A percentile compares a stretch with the other conserved stretches of the same genome.
Evolutionary conservation across 2,329 filamentous ascomycete species (phyloP).

Genomic region (Macrophomina phaseolina): DNA sequence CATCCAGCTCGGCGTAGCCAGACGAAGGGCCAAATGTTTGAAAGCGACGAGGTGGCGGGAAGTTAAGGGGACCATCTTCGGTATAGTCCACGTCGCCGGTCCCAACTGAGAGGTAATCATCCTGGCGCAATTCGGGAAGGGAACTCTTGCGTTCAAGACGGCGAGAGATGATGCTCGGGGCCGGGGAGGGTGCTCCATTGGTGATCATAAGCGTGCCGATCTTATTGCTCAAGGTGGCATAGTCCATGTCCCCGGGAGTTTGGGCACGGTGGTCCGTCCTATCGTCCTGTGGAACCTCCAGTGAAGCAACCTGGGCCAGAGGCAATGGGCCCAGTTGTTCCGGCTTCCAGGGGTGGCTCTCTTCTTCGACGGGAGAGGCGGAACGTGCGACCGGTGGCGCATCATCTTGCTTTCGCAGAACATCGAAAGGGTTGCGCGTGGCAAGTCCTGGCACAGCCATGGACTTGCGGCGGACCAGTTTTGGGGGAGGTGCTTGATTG

Average conservation of each 20-base stretch:
- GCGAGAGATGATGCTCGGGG: conserved; percentile 41
- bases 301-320: conserved; percentile 32
- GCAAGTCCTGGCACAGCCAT: conserved; percentile 48
- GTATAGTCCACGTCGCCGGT: neutral
- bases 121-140: conserved; percentile 25
- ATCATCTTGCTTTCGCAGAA: conserved; percentile 42
- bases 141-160: conserved; percentile 2
- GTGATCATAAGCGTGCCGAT: conserved; percentile 54
- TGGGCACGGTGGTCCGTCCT: conserved; percentile 37
- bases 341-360: conserved; percentile 42
- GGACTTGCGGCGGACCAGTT: conserved; percentile 46
- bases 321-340: conserved; percentile 35
- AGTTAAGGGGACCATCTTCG: neutral
- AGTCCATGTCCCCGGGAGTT: conserved; percentile 51
- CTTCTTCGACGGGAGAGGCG: conserved; percentile 34
- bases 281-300: conserved; percentile 38
- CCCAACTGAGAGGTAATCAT: neutral
- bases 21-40: conserved; percentile 2
- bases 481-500: conserved; percentile 30
- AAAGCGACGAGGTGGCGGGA: neutral
- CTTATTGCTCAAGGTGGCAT: conserved; percentile 48
- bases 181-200: conserved; percentile 55
- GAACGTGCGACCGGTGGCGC: conserved; percentile 33
- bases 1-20: conserved; percentile 10
- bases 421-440: conserved; percentile 41